Evolutionary conservation across 2,329 filamentous ascomycete species (phyloP).

Genomic region (Stagonosporopsis tanaceti): DNA sequence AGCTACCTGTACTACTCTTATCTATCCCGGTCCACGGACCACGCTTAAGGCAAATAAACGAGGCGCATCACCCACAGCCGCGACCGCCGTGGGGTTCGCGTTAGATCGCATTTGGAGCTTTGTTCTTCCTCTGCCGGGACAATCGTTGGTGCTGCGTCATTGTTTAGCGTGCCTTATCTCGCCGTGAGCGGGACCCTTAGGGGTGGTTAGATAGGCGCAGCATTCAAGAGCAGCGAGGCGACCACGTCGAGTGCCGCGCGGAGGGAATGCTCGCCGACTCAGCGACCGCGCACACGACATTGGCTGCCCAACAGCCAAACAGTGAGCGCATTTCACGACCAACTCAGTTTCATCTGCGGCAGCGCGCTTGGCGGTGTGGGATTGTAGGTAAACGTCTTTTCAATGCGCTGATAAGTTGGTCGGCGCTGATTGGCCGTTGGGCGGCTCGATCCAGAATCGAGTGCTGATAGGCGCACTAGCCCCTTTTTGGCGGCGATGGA

Average conservation of each 20-base stretch:
- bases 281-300: slow-evolving; percentile 1
- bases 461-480: slow-evolving; percentile 11
- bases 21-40: slow-evolving; percentile 48
- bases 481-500: slow-evolving; percentile 10
- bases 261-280: slow-evolving; percentile 22
- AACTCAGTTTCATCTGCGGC: slow-evolving; percentile 33
- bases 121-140: slow-evolving; percentile 43
- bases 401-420: slow-evolving; percentile 25
- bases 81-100: slow-evolving; percentile 49
- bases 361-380: slow-evolving; percentile 40
- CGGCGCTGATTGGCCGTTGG: slow-evolving; percentile 19
- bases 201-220: slow-evolving; percentile 24
- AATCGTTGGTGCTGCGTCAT: slow-evolving; percentile 39
- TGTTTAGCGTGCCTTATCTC: slow-evolving; percentile 36
- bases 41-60: slow-evolving; percentile 47
- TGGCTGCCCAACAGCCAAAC: not conserved
- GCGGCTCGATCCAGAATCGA: slow-evolving; percentile 2
- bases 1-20: slow-evolving; percentile 47
- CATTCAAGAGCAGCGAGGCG: slow-evolving; percentile 8
- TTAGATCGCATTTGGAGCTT: slow-evolving; percentile 42
- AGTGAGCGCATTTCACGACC: slow-evolving; percentile 10
- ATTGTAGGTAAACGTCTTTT: slow-evolving; percentile 25
- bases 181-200: slow-evolving; percentile 28
- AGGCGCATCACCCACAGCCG: slow-evolving; percentile 44
- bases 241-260: slow-evolving; percentile 23